Base-by-base conservation (phyloP, 1,284 basidiomycete species). In the Cryptococcus sp. region DNA sequence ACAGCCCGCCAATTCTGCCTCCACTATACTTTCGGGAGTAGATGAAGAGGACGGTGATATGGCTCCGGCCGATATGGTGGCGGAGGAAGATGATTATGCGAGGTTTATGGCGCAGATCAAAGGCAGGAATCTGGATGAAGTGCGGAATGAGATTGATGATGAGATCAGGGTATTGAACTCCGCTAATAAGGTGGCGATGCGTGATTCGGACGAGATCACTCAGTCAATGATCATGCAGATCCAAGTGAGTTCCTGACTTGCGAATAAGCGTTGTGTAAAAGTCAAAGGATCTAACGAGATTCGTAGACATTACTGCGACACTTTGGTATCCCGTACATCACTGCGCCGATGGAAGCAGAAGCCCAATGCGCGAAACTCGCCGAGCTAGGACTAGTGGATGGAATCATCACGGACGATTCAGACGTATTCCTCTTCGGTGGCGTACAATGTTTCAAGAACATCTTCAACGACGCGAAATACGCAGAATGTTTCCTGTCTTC, bases 401-500 rank as follows among this genome's bases (percentile, higher is more conserved):
- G 96, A 0, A 89, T 99, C 64, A 99, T 99, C 76, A 99, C 96
- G 0, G 96, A 99, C 77, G 96, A 99, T 78, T 96, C 93, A 17
- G 96, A 99, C 71, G 93, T 99, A 38, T 99, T 99, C 78, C 86
- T 99, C 46, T 99, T 99, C 67, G 95, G 96, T 34, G 95, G 91
- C 17, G 81, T 84, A 58, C 87, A 92, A 26, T 91, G 99, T 45
- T 97, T 90, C 83, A 96, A 96, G 79, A 97, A 99, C 77, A 96
- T 99, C 89, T 99, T 99, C 82, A 98, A 98, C 78, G 93, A 98
- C 79, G 90, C 91, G 59, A 98, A 97, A 82, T 96, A 92, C 10
- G 95, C 98, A 57, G 95, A 99, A 77, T 94, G 93, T 72, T 99
- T 96, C 80, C 80, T 96, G 38, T 80, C 87, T 6, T 80, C 85